Evolutionary conservation across 2,329 filamentous ascomycete species (phyloP).

Genomic region (Verticillium klebahnii): DNA sequence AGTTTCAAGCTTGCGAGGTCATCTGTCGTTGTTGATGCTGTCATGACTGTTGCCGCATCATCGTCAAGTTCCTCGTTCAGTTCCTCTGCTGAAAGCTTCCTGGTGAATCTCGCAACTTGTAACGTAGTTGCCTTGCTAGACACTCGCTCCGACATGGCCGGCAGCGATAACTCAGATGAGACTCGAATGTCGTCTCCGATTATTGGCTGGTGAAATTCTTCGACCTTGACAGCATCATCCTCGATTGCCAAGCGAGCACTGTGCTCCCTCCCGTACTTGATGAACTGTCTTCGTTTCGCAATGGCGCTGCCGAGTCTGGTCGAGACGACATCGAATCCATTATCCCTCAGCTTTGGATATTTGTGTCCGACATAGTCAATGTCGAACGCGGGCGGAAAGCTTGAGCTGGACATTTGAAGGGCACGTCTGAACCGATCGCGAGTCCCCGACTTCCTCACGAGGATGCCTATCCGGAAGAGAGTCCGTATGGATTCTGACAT

Average conservation of each 20-base stretch:
- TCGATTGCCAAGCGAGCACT: neutral
- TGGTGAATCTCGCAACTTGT: neutral
- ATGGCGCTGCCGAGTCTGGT: conserved; percentile 22
- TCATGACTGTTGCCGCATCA: conserved; percentile 4
- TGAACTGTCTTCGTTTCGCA: conserved; percentile 21
- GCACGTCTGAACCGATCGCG: conserved; percentile 11
- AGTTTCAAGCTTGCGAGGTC: conserved; percentile 1
- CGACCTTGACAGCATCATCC: neutral
- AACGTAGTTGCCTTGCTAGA: conserved; percentile 12
- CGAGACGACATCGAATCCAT: conserved; percentile 11
- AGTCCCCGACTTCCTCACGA: conserved; percentile 9
- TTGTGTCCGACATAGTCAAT: conserved; percentile 14
- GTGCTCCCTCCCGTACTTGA: conserved; percentile 23
- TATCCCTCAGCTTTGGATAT: conserved; percentile 8
- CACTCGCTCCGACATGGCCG: neutral
- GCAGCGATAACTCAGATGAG: neutral
- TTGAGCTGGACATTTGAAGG: neutral
- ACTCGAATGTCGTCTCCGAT: neutral
- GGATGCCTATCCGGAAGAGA: conserved; percentile 8
- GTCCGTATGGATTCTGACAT: conserved; percentile 4
- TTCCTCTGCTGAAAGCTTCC: conserved; percentile 10
- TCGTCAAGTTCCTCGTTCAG: conserved; percentile 2
- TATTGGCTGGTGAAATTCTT: neutral
- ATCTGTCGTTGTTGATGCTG: conserved; percentile 8
- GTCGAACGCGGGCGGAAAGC: conserved; percentile 8